phyloP scores from a whole-genome alignment of 306 rosid genomes.

The Castanospermum australe region DNA sequence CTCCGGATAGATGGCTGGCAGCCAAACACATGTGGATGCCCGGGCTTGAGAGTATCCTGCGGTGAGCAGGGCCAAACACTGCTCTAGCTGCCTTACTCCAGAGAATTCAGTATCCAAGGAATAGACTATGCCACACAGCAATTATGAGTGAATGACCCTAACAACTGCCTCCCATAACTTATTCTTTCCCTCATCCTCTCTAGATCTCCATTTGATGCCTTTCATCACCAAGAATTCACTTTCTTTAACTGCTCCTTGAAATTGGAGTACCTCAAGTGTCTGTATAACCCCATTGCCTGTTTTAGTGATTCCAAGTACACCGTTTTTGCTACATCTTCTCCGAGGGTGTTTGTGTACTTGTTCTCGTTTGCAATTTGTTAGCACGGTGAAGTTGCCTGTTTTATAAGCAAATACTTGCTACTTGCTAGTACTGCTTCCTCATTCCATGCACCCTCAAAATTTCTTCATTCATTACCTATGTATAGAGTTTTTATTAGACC shows the following conservation, averaged over 20 bases:
- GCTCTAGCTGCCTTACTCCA: constrained; percentile 48
- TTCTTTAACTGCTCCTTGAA: constrained; percentile 70
- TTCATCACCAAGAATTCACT: constrained; percentile 37
- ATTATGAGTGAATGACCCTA: constrained; percentile 68
- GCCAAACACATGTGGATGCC: constrained; percentile 50
- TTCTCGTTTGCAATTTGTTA: constrained; percentile 35
- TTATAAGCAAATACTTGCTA: too few relatives aligned
- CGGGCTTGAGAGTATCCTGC: constrained; percentile 59
- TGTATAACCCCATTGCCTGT: constrained; percentile 54
- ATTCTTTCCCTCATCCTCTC: constrained; percentile 57
- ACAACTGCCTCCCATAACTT: constrained; percentile 57
- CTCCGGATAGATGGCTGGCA: constrained; percentile 41
- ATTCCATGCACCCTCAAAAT: not conserved
- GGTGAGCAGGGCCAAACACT: constrained; percentile 37
- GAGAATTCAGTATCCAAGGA: constrained; percentile 40
- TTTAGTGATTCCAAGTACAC: constrained; percentile 39
- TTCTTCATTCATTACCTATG: not conserved
- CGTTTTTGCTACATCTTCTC: constrained; percentile 58
- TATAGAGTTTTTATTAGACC: too few relatives aligned
- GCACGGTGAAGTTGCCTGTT: constrained; percentile 49
- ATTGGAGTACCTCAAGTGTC: constrained; percentile 17
- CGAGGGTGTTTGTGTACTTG: constrained; percentile 8
- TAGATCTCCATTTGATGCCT: constrained; percentile 48
- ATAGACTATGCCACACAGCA: constrained; percentile 66
- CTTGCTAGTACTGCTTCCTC: not conserved